phyloP scores from a whole-genome alignment of 2,329 filamentous ascomycete genomes.

The Colletotrichum coccodes region DNA sequence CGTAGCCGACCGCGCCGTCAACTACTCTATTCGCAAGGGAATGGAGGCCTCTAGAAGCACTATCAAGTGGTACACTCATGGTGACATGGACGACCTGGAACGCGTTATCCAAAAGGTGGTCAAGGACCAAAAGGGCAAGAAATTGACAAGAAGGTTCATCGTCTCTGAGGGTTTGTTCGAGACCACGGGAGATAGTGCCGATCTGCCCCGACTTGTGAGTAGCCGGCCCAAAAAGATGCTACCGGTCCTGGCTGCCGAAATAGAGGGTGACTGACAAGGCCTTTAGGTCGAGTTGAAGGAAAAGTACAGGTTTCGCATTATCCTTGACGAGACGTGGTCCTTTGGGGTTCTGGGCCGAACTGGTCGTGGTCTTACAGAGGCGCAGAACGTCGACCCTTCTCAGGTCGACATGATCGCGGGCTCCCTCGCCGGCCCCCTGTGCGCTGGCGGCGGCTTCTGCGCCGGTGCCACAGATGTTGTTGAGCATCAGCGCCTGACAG shows the following conservation, averaged over 20 bases:
- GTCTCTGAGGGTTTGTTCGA: slow-evolving; percentile 97
- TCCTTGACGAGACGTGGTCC: slow-evolving; percentile 97
- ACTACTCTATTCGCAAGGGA: slow-evolving; percentile 93
- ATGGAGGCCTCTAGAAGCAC: slow-evolving; percentile 92
- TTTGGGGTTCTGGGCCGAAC: slow-evolving; percentile 94
- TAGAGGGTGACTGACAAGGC: slow-evolving; percentile 14
- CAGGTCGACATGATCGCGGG: slow-evolving; percentile 98
- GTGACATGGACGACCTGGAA: slow-evolving; percentile 94
- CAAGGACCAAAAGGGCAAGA: slow-evolving; percentile 88
- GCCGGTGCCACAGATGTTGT: slow-evolving; percentile 92
- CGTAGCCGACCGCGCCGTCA: slow-evolving; percentile 91
- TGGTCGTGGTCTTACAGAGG: slow-evolving; percentile 92
- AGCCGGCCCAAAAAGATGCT: not conserved
- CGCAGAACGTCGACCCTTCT: slow-evolving; percentile 92
- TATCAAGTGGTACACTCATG: slow-evolving; percentile 94
- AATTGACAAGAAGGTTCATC: slow-evolving; percentile 91
- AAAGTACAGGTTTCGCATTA: slow-evolving; percentile 97
- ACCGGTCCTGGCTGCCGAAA: not conserved
- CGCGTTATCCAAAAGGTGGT: slow-evolving; percentile 84
- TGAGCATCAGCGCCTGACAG: slow-evolving; percentile 94
- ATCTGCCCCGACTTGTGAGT: slow-evolving; percentile 85
- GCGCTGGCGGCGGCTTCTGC: slow-evolving; percentile 95
- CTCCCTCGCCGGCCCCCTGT: slow-evolving; percentile 88
- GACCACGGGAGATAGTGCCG: slow-evolving; percentile 83
- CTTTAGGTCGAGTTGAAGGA: slow-evolving; percentile 81